Evolutionary conservation across 2,329 filamentous ascomycete species (phyloP), one percentile per base, ranked within the genome.

Genomic region (Metarhizium album): DNA sequence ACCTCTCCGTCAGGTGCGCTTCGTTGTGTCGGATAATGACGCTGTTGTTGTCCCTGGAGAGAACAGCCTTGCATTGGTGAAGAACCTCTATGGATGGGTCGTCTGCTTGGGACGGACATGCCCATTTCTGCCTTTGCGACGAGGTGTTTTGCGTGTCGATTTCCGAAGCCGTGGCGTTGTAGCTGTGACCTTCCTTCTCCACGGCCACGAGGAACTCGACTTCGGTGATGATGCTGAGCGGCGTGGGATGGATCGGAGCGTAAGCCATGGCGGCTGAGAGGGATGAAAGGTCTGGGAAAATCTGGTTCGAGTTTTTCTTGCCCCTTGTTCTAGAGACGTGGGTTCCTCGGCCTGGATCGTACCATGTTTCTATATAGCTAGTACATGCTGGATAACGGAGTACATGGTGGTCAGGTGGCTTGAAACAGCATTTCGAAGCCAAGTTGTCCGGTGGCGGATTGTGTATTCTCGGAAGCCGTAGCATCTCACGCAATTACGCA

Each of bases 11-110:
- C 16, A 35, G 16, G 40, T 49, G 47, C 11, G 42, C 24, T 20
- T 49, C 27, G 24, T 49, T 31, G 40, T 33, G 29, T 16, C 47
- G 47, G n/a, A 49, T 49, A 11, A 49, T 49, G 23, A 35, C 47
- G 7, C 11, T 23, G 5, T 8, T 13, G 38, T 20, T 5, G 3
- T n/a, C 20, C 9, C 31, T 14, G 37, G 20, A 20, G 14, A 49
- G 20, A 5, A 49, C 40, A 11, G 20, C 24, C 27, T 35, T 43
- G 47, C 47, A 49, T n/a, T 49, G 38, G 13, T 23, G 24, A 1
- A 43, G 38, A 3, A 45, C 20, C 5, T 49, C 47, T 4, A 7
- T 13, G 2, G 13, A 23, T 4, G 40, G 24, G 29, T 49, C 47
- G 27, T 49, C 47, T 16, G 27, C 37, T 27, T 48, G 35, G 7